Conservation (phyloP, 2,329 filamentous ascomycete species). For the Dothideomycetidae sp. region DNA sequence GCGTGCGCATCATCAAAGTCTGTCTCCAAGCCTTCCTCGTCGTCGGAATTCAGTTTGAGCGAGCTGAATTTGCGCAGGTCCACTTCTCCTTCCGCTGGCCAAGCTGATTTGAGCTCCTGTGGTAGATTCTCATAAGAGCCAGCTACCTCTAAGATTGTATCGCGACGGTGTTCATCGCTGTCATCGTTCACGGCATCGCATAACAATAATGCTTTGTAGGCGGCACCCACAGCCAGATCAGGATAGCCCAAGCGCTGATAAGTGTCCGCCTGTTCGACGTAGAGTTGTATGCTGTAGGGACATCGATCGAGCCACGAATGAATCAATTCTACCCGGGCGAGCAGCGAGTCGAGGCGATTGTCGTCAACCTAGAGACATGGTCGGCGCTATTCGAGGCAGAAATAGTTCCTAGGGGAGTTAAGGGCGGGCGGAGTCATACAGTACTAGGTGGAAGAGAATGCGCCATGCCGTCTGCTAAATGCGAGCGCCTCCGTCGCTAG, state of each 20-base stretch:
- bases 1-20: background rate
- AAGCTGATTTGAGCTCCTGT: background rate
- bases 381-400: too few species aligned
- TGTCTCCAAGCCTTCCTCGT: background rate
- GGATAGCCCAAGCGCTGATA: conserved; percentile 69
- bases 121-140: background rate
- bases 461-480: too few species aligned
- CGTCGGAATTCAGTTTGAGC: background rate
- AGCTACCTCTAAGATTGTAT: conserved; percentile 29
- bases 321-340: conserved; percentile 9
- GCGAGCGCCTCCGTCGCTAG: too few species aligned
- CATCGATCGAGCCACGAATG: conserved; percentile 12
- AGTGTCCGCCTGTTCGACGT: conserved; percentile 51
- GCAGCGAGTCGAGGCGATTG: too few species aligned
- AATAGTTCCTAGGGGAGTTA: too few species aligned
- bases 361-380: too few species aligned
- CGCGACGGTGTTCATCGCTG: conserved; percentile 67
- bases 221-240: conserved; percentile 78
- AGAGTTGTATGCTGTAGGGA: conserved; percentile 32
- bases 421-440: too few species aligned
- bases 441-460: too few species aligned
- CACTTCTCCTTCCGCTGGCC: background rate
- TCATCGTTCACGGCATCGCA: conserved; percentile 69
- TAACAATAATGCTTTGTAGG: conserved; percentile 77
- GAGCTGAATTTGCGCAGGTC: background rate